Conservation (phyloP, 2,329 filamentous ascomycete genomes). For the Volutella citrinella region DNA sequence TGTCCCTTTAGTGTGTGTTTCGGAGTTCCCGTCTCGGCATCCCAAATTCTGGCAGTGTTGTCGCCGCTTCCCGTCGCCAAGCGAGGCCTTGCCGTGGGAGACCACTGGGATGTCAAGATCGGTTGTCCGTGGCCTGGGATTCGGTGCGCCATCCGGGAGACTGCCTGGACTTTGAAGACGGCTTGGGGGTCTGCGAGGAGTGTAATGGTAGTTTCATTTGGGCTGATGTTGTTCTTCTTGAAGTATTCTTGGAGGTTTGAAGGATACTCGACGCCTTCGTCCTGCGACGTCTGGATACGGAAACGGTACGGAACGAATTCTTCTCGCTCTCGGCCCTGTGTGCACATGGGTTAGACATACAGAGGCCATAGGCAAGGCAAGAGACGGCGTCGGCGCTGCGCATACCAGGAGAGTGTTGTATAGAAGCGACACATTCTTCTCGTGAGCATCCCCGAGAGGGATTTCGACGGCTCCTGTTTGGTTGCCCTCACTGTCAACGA, state of each 20-base stretch:
- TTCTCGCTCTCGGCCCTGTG: conserved; percentile 44
- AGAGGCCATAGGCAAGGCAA: background rate
- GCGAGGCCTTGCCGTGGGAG: conserved; percentile 69
- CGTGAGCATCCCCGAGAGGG: conserved; percentile 77
- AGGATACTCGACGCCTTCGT: conserved; percentile 52
- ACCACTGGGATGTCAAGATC: conserved; percentile 84
- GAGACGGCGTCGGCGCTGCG: conserved; percentile 38
- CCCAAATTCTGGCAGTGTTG: conserved; percentile 88
- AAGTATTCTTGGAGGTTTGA: conserved; percentile 53
- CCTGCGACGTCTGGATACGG: conserved; percentile 55
- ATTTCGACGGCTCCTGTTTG: conserved; percentile 70
- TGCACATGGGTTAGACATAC: conserved; percentile 6
- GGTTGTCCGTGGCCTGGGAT: conserved; percentile 91
- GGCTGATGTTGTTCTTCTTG: conserved; percentile 55
- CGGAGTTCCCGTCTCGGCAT: conserved; percentile 89
- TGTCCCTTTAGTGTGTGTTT: conserved; percentile 84
- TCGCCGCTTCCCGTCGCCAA: conserved; percentile 90
- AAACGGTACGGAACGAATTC: conserved; percentile 62
- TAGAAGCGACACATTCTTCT: conserved; percentile 85
- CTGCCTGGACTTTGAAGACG: conserved; percentile 88
- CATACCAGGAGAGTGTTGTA: conserved; percentile 80
- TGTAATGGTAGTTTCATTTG: conserved; percentile 53
- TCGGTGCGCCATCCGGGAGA: conserved; percentile 82
- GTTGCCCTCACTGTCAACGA: conserved; percentile 77
- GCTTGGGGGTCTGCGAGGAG: conserved; percentile 75